Percentiles rank a stretch among this genome's conserved stretches.
Conservation (phyloP, 352 stramenopile genomes). For the Lagenidium giganteum region DNA sequence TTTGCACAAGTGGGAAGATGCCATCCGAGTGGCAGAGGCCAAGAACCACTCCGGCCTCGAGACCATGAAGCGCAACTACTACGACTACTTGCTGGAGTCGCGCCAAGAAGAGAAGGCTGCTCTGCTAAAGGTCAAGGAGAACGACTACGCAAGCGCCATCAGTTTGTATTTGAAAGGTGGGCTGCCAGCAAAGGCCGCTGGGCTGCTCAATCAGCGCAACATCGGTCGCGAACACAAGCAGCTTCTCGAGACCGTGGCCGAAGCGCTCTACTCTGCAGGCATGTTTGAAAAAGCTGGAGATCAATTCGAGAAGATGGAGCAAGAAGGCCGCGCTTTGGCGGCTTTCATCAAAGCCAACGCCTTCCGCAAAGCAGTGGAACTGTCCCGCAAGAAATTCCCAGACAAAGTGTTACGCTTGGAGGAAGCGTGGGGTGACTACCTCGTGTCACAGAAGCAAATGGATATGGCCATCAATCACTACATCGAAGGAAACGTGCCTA, state of each 20-base stretch:
- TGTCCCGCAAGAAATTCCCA: slow-evolving; percentile 84
- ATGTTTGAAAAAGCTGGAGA: slow-evolving; percentile 90
- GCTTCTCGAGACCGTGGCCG: slow-evolving; percentile 80
- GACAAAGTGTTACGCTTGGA: slow-evolving; percentile 84
- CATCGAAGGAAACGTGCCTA: slow-evolving; percentile 87
- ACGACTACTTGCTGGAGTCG: slow-evolving; percentile 85
- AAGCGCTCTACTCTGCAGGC: slow-evolving; percentile 65
- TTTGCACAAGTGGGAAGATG: slow-evolving; percentile 89
- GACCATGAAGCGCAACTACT: slow-evolving; percentile 84
- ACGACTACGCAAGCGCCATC: slow-evolving; percentile 79
- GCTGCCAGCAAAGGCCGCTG: slow-evolving; percentile 77
- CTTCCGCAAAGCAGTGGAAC: slow-evolving; percentile 86
- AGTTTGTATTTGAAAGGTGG: slow-evolving; percentile 89
- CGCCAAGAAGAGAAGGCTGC: slow-evolving; percentile 88
- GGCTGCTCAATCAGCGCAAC: slow-evolving; percentile 79
- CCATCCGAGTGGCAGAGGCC: slow-evolving; percentile 83
- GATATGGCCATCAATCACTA: slow-evolving; percentile 95
- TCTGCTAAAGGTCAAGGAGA: slow-evolving; percentile 83
- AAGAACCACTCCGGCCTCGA: slow-evolving; percentile 58
- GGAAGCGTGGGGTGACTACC: slow-evolving; percentile 88
- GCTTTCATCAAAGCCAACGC: slow-evolving; percentile 87
- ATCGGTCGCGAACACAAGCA: slow-evolving; percentile 65
- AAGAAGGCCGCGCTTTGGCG: slow-evolving; percentile 81
- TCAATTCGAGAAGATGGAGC: slow-evolving; percentile 89
- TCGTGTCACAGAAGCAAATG: slow-evolving; percentile 87